phyloP scores from a whole-genome alignment of 257 asterid species.

The Nicotiana benthamiana region DNA sequence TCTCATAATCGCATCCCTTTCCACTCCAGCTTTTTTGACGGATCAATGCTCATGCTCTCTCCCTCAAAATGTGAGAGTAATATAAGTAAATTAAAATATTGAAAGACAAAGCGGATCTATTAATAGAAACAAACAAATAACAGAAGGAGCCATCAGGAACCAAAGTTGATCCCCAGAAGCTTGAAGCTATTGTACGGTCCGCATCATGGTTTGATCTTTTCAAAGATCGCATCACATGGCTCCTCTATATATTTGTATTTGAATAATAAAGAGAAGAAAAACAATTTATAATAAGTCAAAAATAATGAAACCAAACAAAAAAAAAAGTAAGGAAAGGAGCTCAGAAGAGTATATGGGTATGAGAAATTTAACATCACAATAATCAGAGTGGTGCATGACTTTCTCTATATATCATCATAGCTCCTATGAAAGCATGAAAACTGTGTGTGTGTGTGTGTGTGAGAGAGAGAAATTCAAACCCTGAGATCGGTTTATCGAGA shows the following conservation, averaged over 20 bases:
- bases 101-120: not conserved
- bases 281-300: not conserved
- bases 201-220: slow-evolving; percentile 28
- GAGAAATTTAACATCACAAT: slow-evolving; percentile 25
- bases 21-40: not conserved
- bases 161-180: slow-evolving; percentile 26
- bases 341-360: slow-evolving; percentile 29
- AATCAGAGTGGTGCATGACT: slow-evolving; percentile 45
- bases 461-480: too few relatives aligned
- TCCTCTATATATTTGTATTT: not conserved
- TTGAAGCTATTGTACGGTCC: slow-evolving; percentile 27
- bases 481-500: not conserved
- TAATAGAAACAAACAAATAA: not conserved
- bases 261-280: not conserved
- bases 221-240: slow-evolving; percentile 20
- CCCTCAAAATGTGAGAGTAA: not conserved
- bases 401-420: slow-evolving; percentile 22
- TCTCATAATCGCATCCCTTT: not conserved
- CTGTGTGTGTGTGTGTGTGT: not conserved
- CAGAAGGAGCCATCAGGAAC: slow-evolving; percentile 25
- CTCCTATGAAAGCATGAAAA: not conserved
- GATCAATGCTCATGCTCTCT: not conserved
- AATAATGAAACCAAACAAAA: not conserved
- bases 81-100: not conserved
- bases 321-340: not conserved